Percentiles rank a stretch among this genome's conserved stretches.
These are phyloP conservation scores for Petasospora fabianii DNA, from an alignment of 1,139 yeast genomes.

Conservation along the genomic window DNA sequence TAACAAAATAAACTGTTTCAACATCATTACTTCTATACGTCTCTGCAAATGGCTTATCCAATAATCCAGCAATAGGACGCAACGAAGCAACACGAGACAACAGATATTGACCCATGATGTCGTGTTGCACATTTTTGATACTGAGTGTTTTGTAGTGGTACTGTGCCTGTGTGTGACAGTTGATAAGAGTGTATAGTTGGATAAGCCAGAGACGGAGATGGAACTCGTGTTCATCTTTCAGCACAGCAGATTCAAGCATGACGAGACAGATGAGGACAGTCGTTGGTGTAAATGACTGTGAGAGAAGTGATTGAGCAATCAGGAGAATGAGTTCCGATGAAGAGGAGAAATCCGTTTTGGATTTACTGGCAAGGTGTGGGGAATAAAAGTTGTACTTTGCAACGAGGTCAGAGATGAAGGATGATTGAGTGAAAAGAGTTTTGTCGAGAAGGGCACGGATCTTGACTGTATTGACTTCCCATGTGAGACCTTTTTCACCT, in stretches of 20 bases:
- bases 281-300: constrained; percentile 18
- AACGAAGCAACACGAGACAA: constrained; percentile 44
- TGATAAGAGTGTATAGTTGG: constrained; percentile 57
- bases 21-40: constrained; percentile 50
- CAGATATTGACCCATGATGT: constrained; percentile 62
- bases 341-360: constrained; percentile 57
- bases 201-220: constrained; percentile 68
- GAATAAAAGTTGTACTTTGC: constrained; percentile 34
- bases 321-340: constrained; percentile 63
- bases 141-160: constrained; percentile 52
- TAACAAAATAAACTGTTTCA: constrained; percentile 46
- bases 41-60: constrained; percentile 23
- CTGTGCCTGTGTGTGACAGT: constrained; percentile 48
- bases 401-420: constrained; percentile 33
- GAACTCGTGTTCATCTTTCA: constrained; percentile 60
- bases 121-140: constrained; percentile 76
- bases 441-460: constrained; percentile 32
- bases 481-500: constrained; percentile 34
- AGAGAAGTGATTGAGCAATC: constrained; percentile 35
- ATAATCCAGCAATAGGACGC: constrained; percentile 31
- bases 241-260: constrained; percentile 45
- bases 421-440: constrained; percentile 17
- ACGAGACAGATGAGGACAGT: constrained; percentile 33
- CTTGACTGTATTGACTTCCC: constrained; percentile 49
- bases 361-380: constrained; percentile 34